These are phyloP conservation scores for Jaltomata sinuosa DNA, from an alignment of 257 asterid species.

Conservation along the genomic window DNA sequence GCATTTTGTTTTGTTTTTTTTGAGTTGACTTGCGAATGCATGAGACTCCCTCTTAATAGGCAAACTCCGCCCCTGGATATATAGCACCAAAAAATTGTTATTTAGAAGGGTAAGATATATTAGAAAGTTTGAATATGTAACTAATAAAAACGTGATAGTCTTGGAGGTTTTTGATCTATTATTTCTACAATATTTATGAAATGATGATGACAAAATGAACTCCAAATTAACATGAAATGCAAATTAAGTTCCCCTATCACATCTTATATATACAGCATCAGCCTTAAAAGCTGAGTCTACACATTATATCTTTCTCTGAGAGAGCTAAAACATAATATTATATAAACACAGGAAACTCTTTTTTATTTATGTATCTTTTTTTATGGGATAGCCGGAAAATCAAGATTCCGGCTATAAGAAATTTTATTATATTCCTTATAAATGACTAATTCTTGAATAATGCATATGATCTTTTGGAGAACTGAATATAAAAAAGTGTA, in stretches of 20 bases:
- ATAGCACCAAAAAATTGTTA: too few species aligned
- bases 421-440: too few species aligned
- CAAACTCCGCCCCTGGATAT: too few species aligned
- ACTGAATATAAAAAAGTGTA: too few species aligned
- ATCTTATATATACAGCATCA: constrained; percentile 42
- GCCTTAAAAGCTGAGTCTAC: constrained; percentile 14
- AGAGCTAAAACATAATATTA: constrained; percentile 15
- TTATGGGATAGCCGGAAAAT: constrained; percentile 30
- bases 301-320: not conserved
- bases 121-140: too few species aligned
- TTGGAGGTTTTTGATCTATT: not conserved
- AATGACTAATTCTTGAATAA: too few species aligned
- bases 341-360: too few species aligned
- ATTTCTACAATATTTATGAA: not conserved
- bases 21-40: too few species aligned
- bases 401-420: constrained; percentile 34
- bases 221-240: constrained; percentile 58
- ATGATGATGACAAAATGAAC: constrained; percentile 16
- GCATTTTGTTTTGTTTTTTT: too few species aligned
- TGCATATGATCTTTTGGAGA: too few species aligned
- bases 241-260: constrained; percentile 1
- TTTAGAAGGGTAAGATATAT: too few species aligned
- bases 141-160: not conserved
- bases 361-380: not conserved
- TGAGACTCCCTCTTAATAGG: too few species aligned